These are phyloP conservation scores for Backusella liffmaniae DNA, from an alignment of 192 early-diverging fungal species.

Conservation along the genomic window DNA sequence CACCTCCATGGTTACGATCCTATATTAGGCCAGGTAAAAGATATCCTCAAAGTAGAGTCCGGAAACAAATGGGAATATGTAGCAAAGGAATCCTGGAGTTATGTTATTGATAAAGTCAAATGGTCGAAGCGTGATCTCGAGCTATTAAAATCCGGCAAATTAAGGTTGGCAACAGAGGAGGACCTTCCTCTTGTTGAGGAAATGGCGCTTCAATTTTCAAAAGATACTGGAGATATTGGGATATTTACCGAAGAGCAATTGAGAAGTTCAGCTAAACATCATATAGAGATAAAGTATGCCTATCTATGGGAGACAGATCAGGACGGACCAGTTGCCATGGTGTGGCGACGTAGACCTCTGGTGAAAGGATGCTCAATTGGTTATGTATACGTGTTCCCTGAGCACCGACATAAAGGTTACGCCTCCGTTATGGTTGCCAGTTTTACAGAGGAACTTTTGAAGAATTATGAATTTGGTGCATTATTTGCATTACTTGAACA, in stretches of 20 bases:
- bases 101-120: background rate
- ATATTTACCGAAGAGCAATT: background rate
- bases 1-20: background rate
- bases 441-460: background rate
- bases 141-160: background rate
- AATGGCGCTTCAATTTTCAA: background rate
- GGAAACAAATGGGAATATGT: background rate
- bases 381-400: background rate
- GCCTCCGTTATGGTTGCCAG: background rate
- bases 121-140: background rate
- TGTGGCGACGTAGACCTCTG: background rate
- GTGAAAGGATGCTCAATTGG: background rate
- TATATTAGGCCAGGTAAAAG: background rate
- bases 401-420: background rate
- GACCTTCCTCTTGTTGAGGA: background rate
- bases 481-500: background rate
- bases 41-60: background rate
- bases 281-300: background rate
- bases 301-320: background rate
- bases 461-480: background rate
- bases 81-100: background rate
- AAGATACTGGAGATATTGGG: background rate
- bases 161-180: background rate
- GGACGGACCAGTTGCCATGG: background rate
- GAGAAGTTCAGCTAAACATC: background rate